Conservation (phyloP, 2,329 filamentous ascomycete genomes). For the Calonectria montana region DNA sequence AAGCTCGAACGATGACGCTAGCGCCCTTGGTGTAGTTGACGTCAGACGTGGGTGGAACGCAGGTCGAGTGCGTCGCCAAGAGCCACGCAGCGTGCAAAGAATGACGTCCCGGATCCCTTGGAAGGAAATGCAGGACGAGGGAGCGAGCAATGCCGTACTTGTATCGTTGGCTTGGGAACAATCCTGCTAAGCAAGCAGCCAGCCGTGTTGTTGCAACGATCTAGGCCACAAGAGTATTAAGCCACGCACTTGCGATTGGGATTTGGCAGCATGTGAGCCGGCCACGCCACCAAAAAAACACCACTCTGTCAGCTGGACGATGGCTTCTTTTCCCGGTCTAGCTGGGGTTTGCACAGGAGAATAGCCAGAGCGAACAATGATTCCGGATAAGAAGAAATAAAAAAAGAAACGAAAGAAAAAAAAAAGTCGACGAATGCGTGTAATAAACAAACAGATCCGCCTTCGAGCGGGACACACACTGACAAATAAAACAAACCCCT, state of each 20-base stretch:
- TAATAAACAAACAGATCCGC: neutral
- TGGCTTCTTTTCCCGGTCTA: neutral
- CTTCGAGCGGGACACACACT: neutral
- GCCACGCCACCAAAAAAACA: neutral
- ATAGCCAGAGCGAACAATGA: neutral
- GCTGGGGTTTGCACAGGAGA: neutral
- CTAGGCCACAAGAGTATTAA: neutral
- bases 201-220: neutral
- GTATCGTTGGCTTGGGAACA: neutral
- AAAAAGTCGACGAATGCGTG: neutral
- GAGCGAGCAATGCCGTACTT: neutral
- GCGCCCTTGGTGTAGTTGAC: constrained; percentile 12
- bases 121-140: neutral
- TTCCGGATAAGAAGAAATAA: neutral
- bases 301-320: neutral
- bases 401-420: neutral
- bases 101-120: neutral
- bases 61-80: neutral
- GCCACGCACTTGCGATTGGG: neutral
- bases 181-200: neutral
- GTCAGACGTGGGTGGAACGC: neutral
- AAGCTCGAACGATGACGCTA: constrained; percentile 1
- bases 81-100: neutral
- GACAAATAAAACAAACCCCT: neutral
- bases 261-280: neutral